These are phyloP conservation scores for Morella rubra DNA, from an alignment of 306 rosid species.

Conservation along the genomic window DNA sequence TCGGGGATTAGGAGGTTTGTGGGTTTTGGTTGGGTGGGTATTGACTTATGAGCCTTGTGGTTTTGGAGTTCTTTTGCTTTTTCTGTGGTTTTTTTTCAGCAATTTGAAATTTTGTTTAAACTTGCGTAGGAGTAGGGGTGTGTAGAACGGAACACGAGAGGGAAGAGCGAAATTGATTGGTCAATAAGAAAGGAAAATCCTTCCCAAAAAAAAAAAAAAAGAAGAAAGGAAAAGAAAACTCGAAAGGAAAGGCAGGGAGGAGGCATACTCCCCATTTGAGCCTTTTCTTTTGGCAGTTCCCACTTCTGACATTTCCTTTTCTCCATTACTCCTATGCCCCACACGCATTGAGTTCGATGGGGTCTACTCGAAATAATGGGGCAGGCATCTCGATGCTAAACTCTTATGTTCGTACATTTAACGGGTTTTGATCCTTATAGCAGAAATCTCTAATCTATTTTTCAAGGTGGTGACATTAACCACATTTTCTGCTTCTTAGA, in stretches of 20 bases:
- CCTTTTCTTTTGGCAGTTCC: constrained; percentile 14
- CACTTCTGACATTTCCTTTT: constrained; percentile 27
- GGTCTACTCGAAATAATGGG: constrained; percentile 22
- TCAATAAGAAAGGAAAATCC: neutral
- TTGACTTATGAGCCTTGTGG: constrained; percentile 25
- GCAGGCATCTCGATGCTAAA: constrained; percentile 33
- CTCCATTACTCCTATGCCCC: constrained; percentile 22
- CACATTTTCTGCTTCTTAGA: constrained; percentile 24
- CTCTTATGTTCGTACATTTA: neutral
- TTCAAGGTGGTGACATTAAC: constrained; percentile 15
- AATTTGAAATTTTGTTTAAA: constrained; percentile 6
- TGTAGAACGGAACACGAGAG: neutral
- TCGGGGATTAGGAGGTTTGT: neutral
- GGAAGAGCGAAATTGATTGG: neutral
- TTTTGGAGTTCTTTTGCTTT: neutral
- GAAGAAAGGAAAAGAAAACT: neutral
- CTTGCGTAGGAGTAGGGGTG: constrained; percentile 1
- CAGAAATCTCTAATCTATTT: neutral
- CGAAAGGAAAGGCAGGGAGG: neutral
- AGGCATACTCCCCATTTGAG: neutral
- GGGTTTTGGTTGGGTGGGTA: constrained; percentile 11
- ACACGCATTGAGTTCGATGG: constrained; percentile 28
- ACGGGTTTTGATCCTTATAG: neutral
- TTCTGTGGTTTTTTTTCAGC: constrained; percentile 16
- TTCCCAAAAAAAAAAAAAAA: neutral